These are phyloP conservation scores for Ceratobasidium sp. DNA, from an alignment of 1,284 basidiomycete species.

Conservation along the genomic window DNA sequence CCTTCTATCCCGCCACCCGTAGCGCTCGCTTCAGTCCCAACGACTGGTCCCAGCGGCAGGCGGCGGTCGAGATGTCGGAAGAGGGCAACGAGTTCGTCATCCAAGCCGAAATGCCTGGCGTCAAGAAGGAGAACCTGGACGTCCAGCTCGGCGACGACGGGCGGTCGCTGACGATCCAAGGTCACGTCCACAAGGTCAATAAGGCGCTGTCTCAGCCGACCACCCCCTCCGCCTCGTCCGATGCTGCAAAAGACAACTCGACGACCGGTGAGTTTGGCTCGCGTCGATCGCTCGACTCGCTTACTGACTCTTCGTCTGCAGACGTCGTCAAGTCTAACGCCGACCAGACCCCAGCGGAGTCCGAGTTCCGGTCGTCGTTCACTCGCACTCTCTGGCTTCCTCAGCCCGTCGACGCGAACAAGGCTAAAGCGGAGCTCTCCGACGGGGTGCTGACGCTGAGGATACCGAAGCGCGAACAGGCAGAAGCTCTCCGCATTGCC, in stretches of 20 bases:
- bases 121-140: conserved; percentile 77
- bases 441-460: conserved; percentile 66
- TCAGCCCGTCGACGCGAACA: conserved; percentile 62
- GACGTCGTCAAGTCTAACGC: conserved; percentile 30
- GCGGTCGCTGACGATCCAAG: conserved; percentile 73
- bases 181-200: conserved; percentile 56
- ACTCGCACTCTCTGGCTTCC: conserved; percentile 75
- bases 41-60: conserved; percentile 47
- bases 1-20: conserved; percentile 44
- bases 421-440: conserved; percentile 67
- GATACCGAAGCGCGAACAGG: conserved; percentile 17
- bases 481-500: not conserved
- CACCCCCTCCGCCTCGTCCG: not conserved
- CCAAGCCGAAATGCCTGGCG: conserved; percentile 78
- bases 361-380: conserved; percentile 58
- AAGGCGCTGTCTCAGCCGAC: no score
- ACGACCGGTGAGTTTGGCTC: conserved; percentile 16
- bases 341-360: not conserved
- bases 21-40: conserved; percentile 42
- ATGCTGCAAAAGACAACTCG: conserved; percentile 2
- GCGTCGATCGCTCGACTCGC: not conserved
- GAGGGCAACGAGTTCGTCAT: conserved; percentile 69
- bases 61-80: conserved; percentile 71
- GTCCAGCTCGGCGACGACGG: conserved; percentile 74
- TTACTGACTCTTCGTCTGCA: conserved; percentile 1